Evolutionary conservation across 1,284 basidiomycete species (phyloP).

Genomic region (Omphalotus olearius): DNA sequence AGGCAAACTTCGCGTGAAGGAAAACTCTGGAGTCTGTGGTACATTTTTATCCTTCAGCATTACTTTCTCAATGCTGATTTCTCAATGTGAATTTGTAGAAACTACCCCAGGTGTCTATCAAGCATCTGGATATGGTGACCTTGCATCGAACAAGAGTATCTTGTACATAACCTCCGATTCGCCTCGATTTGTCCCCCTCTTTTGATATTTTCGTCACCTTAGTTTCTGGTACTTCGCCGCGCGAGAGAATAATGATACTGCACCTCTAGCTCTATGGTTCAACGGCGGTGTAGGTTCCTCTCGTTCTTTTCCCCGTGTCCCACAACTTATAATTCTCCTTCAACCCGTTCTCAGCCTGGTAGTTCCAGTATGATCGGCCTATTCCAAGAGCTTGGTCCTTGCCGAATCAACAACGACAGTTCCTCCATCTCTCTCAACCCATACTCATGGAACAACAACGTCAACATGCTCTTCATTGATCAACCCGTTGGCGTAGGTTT

Average conservation of each 20-base stretch:
- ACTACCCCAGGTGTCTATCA: conserved; percentile 38
- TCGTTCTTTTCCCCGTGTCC: neutral
- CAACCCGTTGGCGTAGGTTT: conserved; percentile 41
- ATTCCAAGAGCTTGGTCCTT: conserved; percentile 63
- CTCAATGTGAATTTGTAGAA: conserved; percentile 17
- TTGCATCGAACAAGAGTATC: conserved; percentile 34
- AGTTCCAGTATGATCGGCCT: conserved; percentile 66
- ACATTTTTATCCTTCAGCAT: neutral
- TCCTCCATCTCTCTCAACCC: conserved; percentile 49
- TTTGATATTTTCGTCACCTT: neutral
- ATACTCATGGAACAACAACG: conserved; percentile 61
- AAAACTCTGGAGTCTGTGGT: conserved; percentile 38
- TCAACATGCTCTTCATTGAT: conserved; percentile 56
- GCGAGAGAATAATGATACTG: conserved; percentile 49
- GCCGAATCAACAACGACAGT: conserved; percentile 56
- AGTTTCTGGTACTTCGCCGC: conserved; percentile 72
- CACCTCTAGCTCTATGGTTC: conserved; percentile 61
- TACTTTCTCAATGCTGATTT: neutral
- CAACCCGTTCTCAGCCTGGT: conserved; percentile 38
- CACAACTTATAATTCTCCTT: conserved; percentile 1
- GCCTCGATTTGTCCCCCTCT: neutral
- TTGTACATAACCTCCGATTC: conserved; percentile 28
- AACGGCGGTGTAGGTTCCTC: conserved; percentile 51
- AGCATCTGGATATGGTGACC: conserved; percentile 42
- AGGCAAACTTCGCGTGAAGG: conserved; percentile 32